Percentiles rank a stretch among this genome's conserved stretches.
These are phyloP conservation scores for Corylus americana DNA, from an alignment of 306 rosid genomes.

Conservation along the genomic window DNA sequence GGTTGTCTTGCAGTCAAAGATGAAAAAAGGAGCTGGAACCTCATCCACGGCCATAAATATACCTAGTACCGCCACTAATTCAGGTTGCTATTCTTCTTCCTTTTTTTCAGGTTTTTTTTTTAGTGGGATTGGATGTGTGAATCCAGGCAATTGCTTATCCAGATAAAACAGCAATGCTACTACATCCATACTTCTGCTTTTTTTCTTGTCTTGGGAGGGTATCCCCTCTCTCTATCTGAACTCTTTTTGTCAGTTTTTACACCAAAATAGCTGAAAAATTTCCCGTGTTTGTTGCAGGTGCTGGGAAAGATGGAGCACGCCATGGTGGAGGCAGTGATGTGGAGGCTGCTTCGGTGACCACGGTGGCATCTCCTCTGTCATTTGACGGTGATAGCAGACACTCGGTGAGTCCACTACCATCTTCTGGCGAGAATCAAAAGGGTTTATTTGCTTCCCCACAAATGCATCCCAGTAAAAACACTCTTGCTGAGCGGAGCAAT, in stretches of 20 bases:
- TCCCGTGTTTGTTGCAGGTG: slow-evolving; percentile 40
- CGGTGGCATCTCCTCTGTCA: slow-evolving; percentile 31
- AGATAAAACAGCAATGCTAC: neutral
- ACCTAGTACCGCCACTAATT: slow-evolving; percentile 31
- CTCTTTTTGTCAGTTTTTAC: neutral
- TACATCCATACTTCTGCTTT: neutral
- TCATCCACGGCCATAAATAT: slow-evolving; percentile 38
- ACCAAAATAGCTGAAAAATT: neutral
- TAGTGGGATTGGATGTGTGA: neutral
- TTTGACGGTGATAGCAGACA: slow-evolving; percentile 29
- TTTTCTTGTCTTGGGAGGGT: neutral
- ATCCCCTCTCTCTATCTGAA: neutral
- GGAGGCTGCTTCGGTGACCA: slow-evolving; percentile 46
- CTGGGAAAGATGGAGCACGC: slow-evolving; percentile 52
- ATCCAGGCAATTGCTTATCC: neutral
- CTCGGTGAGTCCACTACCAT: slow-evolving; percentile 30
- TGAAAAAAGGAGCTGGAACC: slow-evolving; percentile 77
- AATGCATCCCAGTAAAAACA: slow-evolving; percentile 51
- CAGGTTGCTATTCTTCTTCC: slow-evolving; percentile 51
- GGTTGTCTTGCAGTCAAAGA: slow-evolving; percentile 68
- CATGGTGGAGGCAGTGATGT: slow-evolving; percentile 50
- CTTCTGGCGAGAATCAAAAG: slow-evolving; percentile 42
- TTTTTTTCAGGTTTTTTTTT: neutral
- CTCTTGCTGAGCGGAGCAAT: neutral
- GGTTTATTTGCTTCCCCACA: slow-evolving; percentile 57